Evolutionary conservation across 257 asterid genomes (phyloP), one percentile per base, ranked within the genome.

Genomic region (Ophiorrhiza pumila): DNA sequence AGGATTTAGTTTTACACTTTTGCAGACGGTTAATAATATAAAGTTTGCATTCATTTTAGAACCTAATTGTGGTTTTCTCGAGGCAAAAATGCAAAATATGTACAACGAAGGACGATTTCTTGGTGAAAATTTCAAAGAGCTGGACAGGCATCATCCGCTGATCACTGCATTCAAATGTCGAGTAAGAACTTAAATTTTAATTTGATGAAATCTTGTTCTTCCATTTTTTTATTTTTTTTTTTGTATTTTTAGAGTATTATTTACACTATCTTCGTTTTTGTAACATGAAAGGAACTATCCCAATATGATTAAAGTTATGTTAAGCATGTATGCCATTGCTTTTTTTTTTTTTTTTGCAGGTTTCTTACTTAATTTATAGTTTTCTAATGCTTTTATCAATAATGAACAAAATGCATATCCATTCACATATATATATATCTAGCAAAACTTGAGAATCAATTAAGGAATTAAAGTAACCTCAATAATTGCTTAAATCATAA

Each of bases 21-120:
- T 71, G 69, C 77, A 79, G 83, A 61, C 52, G 32, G 47, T 63
- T 20, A 43, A 49, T 53, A 67, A 75, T 27, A 52, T 74, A 10
- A 32, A 75, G 23, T 13, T 14, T 6, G 60, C 74, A 29, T 56
- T 75, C 15, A 47, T 75, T 23, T 49, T 79, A 66, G 83, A 79
- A 41, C 64, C 80, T 13, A 25, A 47, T 15, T 79, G 80, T 75
- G 37, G 69, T 34, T 35, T n/a, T 71, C 17, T 18, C 49, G 65
- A 58, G 7, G 66, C 74, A 32, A 56, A 23, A 10, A 61, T 72
- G 52, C 43, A n/a, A 27, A 6, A 34, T 34, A 32, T 59, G 12
- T 56, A 43, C 73, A 41, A 68, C n/a, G 53, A 46, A 58, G 73
- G 68, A 70, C 50, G 73, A 59, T 75, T 77, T 17, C 77, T 79